Evolutionary conservation across 2,329 filamentous ascomycete genomes (phyloP), one percentile per base, ranked within the genome.

Genomic region (Trichoderma harzianum): DNA sequence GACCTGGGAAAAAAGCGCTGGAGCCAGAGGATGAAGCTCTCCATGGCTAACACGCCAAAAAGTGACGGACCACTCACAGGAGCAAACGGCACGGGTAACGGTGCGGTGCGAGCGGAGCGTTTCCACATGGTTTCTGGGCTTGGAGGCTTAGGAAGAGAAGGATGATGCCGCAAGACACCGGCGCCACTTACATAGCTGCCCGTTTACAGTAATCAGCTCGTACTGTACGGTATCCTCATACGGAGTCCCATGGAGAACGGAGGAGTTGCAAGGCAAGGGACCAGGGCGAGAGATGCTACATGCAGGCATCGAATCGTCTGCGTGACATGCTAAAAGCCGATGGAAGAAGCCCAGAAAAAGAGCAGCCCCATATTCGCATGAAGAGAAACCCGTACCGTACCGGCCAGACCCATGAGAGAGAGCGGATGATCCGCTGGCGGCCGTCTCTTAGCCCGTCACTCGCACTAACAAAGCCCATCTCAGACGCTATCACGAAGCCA

Each of bases 51-150:
- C 36, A 64, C 28, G 43, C 43, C 43, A 71, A 68, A 68, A 68
- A 30, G 30, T 62, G 53, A 71, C 61, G 53, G 53, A 24, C 53
- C 62, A 61, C 34, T 67, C n/a, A 65, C 18, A 64, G 34, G 1
- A 21, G 51, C 8, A 71, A 64, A 63, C 71, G 71, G 66, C 71
- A 64, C 71, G 71, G 71, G 71, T 70, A 60, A 72, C 71, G 71
- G 71, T 72, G 64, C 66, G 71, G 71, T 64, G 39, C 71, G 71
- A 70, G 71, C 71, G 71, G 66, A 70, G 71, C 71, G 71, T 72
- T 72, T 70, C 71, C 71, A 72, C 71, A 62, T 72, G 36, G n/a
- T n/a, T n/a, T n/a, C n/a, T n/a, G n/a, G n/a, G 36, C 6, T 61
- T 26, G 30, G 30, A n/a, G 47, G 26, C 28, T 58, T 18, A 5